Percentiles rank a stretch among this genome's conserved stretches.
These are phyloP conservation scores for Pyrrhoderma lamaoense DNA, from an alignment of 1,284 basidiomycete genomes.

Conservation along the genomic window DNA sequence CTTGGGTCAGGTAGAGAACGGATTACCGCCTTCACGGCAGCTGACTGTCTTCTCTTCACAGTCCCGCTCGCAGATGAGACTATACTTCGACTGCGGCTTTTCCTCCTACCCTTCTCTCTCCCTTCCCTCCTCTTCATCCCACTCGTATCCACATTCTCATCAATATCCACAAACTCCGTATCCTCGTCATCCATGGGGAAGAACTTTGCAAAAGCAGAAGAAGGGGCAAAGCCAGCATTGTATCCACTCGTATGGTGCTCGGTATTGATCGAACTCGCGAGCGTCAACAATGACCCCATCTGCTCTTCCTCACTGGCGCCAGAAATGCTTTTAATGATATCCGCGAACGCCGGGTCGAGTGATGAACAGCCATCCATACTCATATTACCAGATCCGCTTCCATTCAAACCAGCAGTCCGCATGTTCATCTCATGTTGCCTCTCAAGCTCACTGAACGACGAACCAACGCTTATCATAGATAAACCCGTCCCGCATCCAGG, in stretches of 20 bases:
- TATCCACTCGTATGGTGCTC: constrained; percentile 7
- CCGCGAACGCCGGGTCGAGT: constrained; percentile 7
- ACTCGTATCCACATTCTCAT: not conserved
- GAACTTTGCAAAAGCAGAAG: no score
- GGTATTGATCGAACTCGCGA: constrained; percentile 17
- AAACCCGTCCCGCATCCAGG: not conserved
- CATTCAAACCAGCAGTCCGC: not conserved
- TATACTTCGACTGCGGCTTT: constrained; percentile 9
- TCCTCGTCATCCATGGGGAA: constrained; percentile 1
- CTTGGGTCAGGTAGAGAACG: constrained; percentile 13
- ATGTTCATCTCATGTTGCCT: not conserved
- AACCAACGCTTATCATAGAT: not conserved
- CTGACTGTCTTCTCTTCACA: not conserved
- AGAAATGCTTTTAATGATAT: constrained; percentile 15
- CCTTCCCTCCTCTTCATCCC: not conserved
- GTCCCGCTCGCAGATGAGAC: not conserved
- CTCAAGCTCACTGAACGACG: not conserved
- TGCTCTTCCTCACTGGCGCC: constrained; percentile 11
- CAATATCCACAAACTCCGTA: constrained; percentile 4
- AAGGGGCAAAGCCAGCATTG: not conserved
- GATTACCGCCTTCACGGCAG: constrained; percentile 7
- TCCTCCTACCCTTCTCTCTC: constrained; percentile 1
- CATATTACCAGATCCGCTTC: not conserved
- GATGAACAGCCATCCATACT: not conserved
- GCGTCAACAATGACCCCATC: constrained; percentile 12